Base-by-base conservation (phyloP, 2,329 filamentous ascomycete genomes). In the Talaromyces sp. region DNA sequence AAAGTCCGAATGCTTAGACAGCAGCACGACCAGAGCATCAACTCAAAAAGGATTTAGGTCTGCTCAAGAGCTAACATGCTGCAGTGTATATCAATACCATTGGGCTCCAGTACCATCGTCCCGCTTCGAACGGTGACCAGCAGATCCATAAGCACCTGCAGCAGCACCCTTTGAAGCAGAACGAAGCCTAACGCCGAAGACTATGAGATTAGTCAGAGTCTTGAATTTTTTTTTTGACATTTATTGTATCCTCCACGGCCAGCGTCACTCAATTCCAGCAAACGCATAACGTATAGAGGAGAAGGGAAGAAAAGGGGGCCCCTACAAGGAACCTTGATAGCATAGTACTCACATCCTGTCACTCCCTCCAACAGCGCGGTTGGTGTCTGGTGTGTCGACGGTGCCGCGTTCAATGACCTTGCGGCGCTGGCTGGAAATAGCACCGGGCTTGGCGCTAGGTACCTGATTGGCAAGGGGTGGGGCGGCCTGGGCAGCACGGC, bases 291-390 rank as follows among this genome's bases (percentile, higher is more conserved):
- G 35, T 42, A 42, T 54, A 89, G 87, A 88, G 88, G 85, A 28
- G 54, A 61, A 44, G 40, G 44, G 52, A 58, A 50, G 39, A 61
- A 84, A 67, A 73, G 73, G 75, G 70, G 87, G 89, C 89, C 88
- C 90, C 93, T 93, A 92, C 89, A 88, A 90, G 86, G 87, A 89
- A 88, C 86, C 82, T 77, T 81, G 77, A 82, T 81, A 82, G 80
- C 84, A 86, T 52, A 83, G 84, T 82, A 96, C 92, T 96, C 91
- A 96, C 92, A 96, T 96, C 90, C 92, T 89, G 83, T 92, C 89
- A 84, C 88, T 91, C 81, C 88, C 88, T 77, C 88, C 88, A 75
- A 90, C 86, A 79, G 87, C 87, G 79, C 88, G 86, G 83, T 84
- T 88, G 79, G 87, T 87, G 74, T 90, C 88, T 70, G 87, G 86